These are phyloP conservation scores for Ottelia alismoides DNA, from an alignment of 106 monocot genomes.

Conservation along the genomic window DNA sequence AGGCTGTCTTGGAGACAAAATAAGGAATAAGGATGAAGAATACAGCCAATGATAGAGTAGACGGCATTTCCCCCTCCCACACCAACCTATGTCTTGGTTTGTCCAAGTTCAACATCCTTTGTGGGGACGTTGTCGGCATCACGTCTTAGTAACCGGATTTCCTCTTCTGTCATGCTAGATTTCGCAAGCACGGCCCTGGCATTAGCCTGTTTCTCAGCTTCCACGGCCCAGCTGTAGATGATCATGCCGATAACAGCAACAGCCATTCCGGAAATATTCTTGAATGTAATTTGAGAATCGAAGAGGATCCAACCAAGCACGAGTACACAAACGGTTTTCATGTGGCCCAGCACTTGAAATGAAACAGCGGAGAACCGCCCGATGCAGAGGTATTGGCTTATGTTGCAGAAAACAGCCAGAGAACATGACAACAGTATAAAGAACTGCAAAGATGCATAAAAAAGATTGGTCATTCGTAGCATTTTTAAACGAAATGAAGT, in stretches of 20 bases:
- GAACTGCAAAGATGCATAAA: slow-evolving; percentile 13
- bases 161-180: slow-evolving; percentile 36
- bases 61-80: too few relatives aligned
- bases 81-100: slow-evolving; percentile 15
- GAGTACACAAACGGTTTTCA: slow-evolving; percentile 43
- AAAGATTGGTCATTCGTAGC: too few relatives aligned
- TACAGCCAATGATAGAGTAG: too few relatives aligned
- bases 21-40: too few relatives aligned
- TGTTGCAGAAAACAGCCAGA: slow-evolving; percentile 44
- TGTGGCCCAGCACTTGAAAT: slow-evolving; percentile 43
- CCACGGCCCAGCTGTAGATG: slow-evolving; percentile 41
- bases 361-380: slow-evolving; percentile 47
- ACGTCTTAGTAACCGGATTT: slow-evolving; percentile 22
- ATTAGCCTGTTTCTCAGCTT: slow-evolving; percentile 24
- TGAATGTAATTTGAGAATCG: slow-evolving; percentile 34
- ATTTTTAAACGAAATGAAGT: too few relatives aligned
- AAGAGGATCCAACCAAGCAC: slow-evolving; percentile 39
- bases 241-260: slow-evolving; percentile 35
- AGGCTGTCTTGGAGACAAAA: too few relatives aligned
- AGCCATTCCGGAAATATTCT: slow-evolving; percentile 31
- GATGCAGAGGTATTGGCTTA: slow-evolving; percentile 50
- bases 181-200: slow-evolving; percentile 13
- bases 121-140: slow-evolving; percentile 4
- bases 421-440: slow-evolving; percentile 37
- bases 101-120: slow-evolving; percentile 29